Percentiles rank a stretch among this genome's conserved stretches.
These are phyloP conservation scores for Jaapia argillacea DNA, from an alignment of 768 basidiomycete species.

Conservation along the genomic window DNA sequence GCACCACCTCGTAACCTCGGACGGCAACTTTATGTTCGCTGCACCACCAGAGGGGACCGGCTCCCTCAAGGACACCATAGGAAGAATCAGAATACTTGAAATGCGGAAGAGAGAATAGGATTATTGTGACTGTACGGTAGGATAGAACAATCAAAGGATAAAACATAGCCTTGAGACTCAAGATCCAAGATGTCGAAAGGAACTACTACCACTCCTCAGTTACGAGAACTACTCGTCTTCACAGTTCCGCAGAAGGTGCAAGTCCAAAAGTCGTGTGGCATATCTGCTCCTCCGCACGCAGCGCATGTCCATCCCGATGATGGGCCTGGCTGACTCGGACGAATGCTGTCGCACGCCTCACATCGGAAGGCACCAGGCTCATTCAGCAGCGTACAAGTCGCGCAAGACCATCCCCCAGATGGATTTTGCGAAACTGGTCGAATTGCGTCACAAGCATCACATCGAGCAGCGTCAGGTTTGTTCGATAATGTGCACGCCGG, in stretches of 20 bases:
- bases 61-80: neutral
- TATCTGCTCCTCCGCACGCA: slow-evolving; percentile 51
- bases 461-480: slow-evolving; percentile 30
- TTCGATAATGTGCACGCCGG: slow-evolving; percentile 60
- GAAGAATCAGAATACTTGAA: neutral
- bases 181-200: no score
- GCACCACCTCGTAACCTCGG: no score
- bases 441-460: slow-evolving; percentile 42
- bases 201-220: neutral
- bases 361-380: neutral
- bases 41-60: neutral
- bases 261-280: slow-evolving; percentile 61
- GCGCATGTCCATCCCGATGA: slow-evolving; percentile 45
- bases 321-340: neutral
- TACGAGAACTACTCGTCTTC: slow-evolving; percentile 27
- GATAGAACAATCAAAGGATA: no score
- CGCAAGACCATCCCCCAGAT: slow-evolving; percentile 42
- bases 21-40: slow-evolving; percentile 11
- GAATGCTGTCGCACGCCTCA: neutral
- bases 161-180: no score
- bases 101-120: neutral
- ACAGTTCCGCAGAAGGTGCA: slow-evolving; percentile 66
- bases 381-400: slow-evolving; percentile 10
- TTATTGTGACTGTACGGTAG: neutral
- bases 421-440: slow-evolving; percentile 23